phyloP scores from a whole-genome alignment of 2,329 filamentous ascomycete genomes.

The Corniculantispora saksenae region DNA sequence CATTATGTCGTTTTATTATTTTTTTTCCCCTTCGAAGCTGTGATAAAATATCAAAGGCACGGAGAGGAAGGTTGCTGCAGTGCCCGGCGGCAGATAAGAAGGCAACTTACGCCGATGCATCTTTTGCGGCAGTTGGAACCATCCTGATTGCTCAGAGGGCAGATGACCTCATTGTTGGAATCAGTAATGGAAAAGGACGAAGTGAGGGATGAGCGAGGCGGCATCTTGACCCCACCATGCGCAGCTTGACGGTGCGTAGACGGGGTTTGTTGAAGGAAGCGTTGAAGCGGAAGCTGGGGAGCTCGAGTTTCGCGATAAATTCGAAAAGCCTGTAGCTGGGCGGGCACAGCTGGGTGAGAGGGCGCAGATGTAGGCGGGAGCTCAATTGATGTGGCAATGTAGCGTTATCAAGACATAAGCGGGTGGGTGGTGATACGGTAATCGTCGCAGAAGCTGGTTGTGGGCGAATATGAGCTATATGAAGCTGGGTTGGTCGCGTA shows the following conservation, averaged over 20 bases:
- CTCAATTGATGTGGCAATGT: constrained; percentile 6
- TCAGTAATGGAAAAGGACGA: constrained; percentile 91
- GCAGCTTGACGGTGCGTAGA: constrained; percentile 24
- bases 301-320: neutral
- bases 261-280: neutral
- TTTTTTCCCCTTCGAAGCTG: no score
- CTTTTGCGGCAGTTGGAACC: constrained; percentile 95
- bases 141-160: constrained; percentile 93
- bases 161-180: constrained; percentile 93
- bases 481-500: neutral
- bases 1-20: neutral
- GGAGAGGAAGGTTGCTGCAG: neutral
- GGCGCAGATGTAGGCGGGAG: neutral
- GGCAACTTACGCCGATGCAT: constrained; percentile 88
- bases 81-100: neutral
- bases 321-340: no score
- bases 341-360: neutral
- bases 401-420: neutral
- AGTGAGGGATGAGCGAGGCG: constrained; percentile 81
- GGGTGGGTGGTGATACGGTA: neutral
- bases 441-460: neutral
- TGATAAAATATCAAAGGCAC: neutral
- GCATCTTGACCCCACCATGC: constrained; percentile 74
- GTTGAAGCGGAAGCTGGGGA: neutral
- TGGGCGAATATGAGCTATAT: neutral